Evolutionary conservation across 306 rosid species (phyloP), one percentile per base, ranked within the genome.

Genomic region (Rosa multiflora): DNA sequence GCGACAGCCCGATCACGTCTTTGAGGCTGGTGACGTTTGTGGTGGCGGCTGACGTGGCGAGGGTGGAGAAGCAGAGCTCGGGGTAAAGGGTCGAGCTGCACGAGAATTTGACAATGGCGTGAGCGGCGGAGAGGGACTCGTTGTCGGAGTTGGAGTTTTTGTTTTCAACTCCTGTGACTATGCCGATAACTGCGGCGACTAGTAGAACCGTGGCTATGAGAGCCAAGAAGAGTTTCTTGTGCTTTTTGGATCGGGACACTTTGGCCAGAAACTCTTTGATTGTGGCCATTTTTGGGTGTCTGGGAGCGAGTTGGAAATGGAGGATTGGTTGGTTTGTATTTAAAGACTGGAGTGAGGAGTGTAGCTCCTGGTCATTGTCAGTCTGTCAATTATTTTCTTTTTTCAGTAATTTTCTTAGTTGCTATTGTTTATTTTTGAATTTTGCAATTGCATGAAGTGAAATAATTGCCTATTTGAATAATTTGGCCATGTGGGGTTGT

Each of bases 41-140:
- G 10, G 82, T 39, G 4, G 74, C 76, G 3, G 71, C 76, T 1
- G 89, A 86, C 0, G 83, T 71, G 37, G 92, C 70, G 0, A 90
- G 68, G 9, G 94, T 84, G 9, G 97, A 88, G 91, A 85, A 87
- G 74, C 99, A 95, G 2, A 92, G 85, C 0, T 91, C 92, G 0
- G 92, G 97, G 87, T 90, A 95, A 20, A 90, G 84, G 8, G 99
- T 90, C 77, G 74, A 29, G 47, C 93, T 83, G 78, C 99, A 95
- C 0, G 94, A 86, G 70, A 1, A 23, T 75, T 87, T 90, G 0
- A 91, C 81, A 0, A 91, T 70, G 77, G 87, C 44, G 81, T 93
- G 99, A 17, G 92, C 73, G 5, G 79, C 8, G 0, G 85, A 77
- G 59, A 75, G 66, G 1, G 70, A 51, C 75, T 46, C 18, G 5